These are phyloP conservation scores for Iodosphaeria phyllophila DNA, from an alignment of 2,329 filamentous ascomycete genomes.

Conservation along the genomic window DNA sequence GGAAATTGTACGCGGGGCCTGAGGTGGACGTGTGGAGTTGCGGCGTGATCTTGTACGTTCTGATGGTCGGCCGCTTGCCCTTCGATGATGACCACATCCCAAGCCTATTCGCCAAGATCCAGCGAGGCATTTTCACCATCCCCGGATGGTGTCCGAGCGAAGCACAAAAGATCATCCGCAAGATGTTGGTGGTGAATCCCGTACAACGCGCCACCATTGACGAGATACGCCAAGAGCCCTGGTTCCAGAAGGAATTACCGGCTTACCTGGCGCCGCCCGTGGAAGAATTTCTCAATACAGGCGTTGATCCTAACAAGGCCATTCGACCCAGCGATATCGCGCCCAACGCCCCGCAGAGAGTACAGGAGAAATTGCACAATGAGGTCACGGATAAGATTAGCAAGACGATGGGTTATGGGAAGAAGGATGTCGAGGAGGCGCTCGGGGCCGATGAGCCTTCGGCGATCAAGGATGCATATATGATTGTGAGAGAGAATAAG, in stretches of 20 bases:
- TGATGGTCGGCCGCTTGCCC: conserved; percentile 66
- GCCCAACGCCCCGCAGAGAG: conserved; percentile 55
- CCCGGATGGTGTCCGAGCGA: conserved; percentile 80
- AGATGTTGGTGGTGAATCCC: conserved; percentile 89
- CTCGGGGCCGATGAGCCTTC: conserved; percentile 83
- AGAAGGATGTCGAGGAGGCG: conserved; percentile 87
- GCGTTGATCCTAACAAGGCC: conserved; percentile 81
- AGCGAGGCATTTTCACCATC: conserved; percentile 80
- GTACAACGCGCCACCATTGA: conserved; percentile 86
- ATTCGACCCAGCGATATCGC: conserved; percentile 72
- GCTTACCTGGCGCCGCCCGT: conserved; percentile 72
- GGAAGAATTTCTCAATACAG: conserved; percentile 85
- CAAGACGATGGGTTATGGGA: conserved; percentile 94
- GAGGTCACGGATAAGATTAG: conserved; percentile 90
- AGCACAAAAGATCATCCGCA: conserved; percentile 65
- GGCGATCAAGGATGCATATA: conserved; percentile 95
- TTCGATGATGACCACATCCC: conserved; percentile 99
- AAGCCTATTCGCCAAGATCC: conserved; percentile 93
- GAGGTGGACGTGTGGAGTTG: conserved; percentile 98
- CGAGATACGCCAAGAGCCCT: conserved; percentile 82
- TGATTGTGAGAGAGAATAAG: conserved; percentile 95
- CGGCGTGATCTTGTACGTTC: conserved; percentile 74
- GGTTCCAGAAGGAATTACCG: conserved; percentile 80
- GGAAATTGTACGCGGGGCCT: conserved; percentile 90
- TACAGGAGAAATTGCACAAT: conserved; percentile 80